These are phyloP conservation scores for Aspergillus cavernicola DNA, from an alignment of 495 filamentous ascomycete genomes.

Conservation along the genomic window DNA sequence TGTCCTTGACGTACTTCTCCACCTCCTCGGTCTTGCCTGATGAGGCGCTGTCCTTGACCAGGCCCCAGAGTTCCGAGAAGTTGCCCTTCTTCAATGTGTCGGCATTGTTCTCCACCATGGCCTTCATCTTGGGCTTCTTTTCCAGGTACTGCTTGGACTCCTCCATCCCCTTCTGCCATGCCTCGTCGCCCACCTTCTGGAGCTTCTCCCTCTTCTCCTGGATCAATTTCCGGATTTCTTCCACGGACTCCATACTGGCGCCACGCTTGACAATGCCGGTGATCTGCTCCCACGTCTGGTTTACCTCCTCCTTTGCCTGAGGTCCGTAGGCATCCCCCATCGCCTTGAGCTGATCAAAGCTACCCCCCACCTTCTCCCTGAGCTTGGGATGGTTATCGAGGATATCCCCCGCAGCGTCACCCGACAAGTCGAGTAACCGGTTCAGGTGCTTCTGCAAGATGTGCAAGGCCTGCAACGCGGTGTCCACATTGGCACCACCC, in stretches of 20 bases:
- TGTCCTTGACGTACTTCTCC: slow-evolving; percentile 55
- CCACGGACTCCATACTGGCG: slow-evolving; percentile 41
- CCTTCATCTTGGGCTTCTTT: slow-evolving; percentile 62
- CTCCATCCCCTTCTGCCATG: slow-evolving; percentile 60
- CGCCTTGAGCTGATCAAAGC: slow-evolving; percentile 57
- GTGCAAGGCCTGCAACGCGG: slow-evolving; percentile 48
- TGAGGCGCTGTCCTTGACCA: slow-evolving; percentile 50
- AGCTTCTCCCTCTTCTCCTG: slow-evolving; percentile 61
- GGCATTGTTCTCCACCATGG: slow-evolving; percentile 58
- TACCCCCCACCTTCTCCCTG: slow-evolving; percentile 63
- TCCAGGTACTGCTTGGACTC: slow-evolving; percentile 60
- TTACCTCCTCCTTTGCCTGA: slow-evolving; percentile 64
- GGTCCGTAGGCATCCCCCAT: slow-evolving; percentile 62
- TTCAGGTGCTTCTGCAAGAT: slow-evolving; percentile 50
- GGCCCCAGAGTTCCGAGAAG: slow-evolving; percentile 48
- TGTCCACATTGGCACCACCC: slow-evolving; percentile 46
- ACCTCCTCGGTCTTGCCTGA: slow-evolving; percentile 52
- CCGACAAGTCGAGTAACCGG: slow-evolving; percentile 50
- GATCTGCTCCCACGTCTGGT: slow-evolving; percentile 61
- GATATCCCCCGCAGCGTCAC: slow-evolving; percentile 53
- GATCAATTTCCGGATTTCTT: slow-evolving; percentile 56
- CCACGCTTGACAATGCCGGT: slow-evolving; percentile 52
- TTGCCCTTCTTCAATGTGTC: slow-evolving; percentile 58
- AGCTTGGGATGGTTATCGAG: slow-evolving; percentile 62
- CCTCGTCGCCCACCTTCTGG: slow-evolving; percentile 57